These are phyloP conservation scores for Torulaspora indica DNA, from an alignment of 805 yeast species.

Conservation along the genomic window DNA sequence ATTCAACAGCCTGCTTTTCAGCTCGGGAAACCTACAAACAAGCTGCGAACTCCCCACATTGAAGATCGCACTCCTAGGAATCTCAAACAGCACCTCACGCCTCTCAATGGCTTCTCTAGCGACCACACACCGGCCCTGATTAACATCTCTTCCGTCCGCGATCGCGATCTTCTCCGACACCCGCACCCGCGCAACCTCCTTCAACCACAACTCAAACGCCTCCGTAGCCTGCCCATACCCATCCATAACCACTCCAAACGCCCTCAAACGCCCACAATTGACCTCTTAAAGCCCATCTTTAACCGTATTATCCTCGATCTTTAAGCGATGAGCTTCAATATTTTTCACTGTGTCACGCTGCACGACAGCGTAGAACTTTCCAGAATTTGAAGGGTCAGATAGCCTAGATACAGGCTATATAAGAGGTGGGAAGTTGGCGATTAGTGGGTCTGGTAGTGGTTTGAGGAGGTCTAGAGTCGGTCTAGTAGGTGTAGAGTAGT, in stretches of 20 bases:
- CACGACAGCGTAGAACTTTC: slow-evolving; percentile 15
- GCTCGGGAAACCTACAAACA: slow-evolving; percentile 32
- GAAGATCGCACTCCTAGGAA: slow-evolving; percentile 58
- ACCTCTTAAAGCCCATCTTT: not conserved
- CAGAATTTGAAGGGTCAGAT: slow-evolving; percentile 12
- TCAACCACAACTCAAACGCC: slow-evolving; percentile 45
- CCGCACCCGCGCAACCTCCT: slow-evolving; percentile 36
- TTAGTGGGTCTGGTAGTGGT: too few relatives aligned
- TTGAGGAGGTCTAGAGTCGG: too few relatives aligned
- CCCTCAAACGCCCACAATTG: not conserved
- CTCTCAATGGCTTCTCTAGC: slow-evolving; percentile 56
- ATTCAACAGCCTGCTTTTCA: slow-evolving; percentile 36
- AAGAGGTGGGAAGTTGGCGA: not conserved
- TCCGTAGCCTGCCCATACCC: slow-evolving; percentile 36
- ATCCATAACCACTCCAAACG: slow-evolving; percentile 8
- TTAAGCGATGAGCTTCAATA: slow-evolving; percentile 14
- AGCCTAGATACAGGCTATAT: not conserved
- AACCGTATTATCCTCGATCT: not conserved
- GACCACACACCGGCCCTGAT: slow-evolving; percentile 75
- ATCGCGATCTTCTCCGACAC: slow-evolving; percentile 56
- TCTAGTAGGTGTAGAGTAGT: slow-evolving; percentile 14
- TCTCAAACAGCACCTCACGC: slow-evolving; percentile 62
- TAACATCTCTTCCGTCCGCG: slow-evolving; percentile 50
- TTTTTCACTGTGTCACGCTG: slow-evolving; percentile 12
- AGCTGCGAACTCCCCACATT: slow-evolving; percentile 56